These are phyloP conservation scores for Fusarium nodosum DNA, from an alignment of 2,329 filamentous ascomycete genomes.

Conservation along the genomic window DNA sequence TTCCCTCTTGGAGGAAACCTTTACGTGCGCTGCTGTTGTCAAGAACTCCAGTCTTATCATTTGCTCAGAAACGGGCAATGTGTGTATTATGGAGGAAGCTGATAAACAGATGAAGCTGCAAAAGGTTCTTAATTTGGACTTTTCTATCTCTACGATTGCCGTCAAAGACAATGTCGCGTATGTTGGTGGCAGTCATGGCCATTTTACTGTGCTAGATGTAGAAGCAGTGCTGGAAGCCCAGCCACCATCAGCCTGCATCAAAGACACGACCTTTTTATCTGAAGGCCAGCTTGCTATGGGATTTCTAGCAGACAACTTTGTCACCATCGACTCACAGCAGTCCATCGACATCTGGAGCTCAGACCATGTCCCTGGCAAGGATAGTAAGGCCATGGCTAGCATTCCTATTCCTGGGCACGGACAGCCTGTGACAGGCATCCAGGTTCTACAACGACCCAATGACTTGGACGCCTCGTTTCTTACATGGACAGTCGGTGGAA, in stretches of 20 bases:
- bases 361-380: slow-evolving; percentile 59
- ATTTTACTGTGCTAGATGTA: slow-evolving; percentile 68
- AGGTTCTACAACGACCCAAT: slow-evolving; percentile 72
- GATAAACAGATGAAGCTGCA: slow-evolving; percentile 78
- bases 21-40: slow-evolving; percentile 81
- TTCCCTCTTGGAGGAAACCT: slow-evolving; percentile 83
- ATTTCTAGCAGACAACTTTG: slow-evolving; percentile 74
- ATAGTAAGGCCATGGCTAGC: slow-evolving; percentile 57
- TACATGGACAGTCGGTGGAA: slow-evolving; percentile 88
- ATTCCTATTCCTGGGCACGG: slow-evolving; percentile 73
- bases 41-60: slow-evolving; percentile 80
- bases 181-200: slow-evolving; percentile 76
- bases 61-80: slow-evolving; percentile 87
- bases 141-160: slow-evolving; percentile 76
- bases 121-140: slow-evolving; percentile 75
- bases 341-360: slow-evolving; percentile 77
- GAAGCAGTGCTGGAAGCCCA: slow-evolving; percentile 61
- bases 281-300: slow-evolving; percentile 75
- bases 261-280: slow-evolving; percentile 56
- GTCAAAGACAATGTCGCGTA: slow-evolving; percentile 71
- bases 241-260: slow-evolving; percentile 54
- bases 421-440: slow-evolving; percentile 79
- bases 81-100: slow-evolving; percentile 88
- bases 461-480: slow-evolving; percentile 78
- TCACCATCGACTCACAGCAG: slow-evolving; percentile 81